Base-by-base conservation (phyloP, 2,329 filamentous ascomycete species). In the Ceratocystis papillata region DNA sequence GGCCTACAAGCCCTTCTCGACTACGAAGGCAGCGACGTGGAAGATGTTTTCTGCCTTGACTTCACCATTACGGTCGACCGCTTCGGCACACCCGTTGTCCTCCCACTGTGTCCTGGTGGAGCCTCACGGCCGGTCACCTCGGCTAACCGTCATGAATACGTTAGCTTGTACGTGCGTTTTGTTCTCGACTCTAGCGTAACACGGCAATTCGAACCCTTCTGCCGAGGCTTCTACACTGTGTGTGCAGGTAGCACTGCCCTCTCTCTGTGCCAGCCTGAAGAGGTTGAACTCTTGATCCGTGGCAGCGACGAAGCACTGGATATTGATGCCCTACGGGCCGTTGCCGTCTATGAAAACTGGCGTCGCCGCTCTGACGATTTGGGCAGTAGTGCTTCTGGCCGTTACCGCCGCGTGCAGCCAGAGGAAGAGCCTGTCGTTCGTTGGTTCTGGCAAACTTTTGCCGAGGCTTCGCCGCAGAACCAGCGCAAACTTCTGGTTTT, bases 371-470 rank as follows among this genome's bases (percentile, higher is more conserved):
- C 44, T 7, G 62, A 64, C 2, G 30, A 41, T 5, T 20, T 25
- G 2, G 2, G 78, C 71, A 28, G 76, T 75, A 46, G 76, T 75
- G 46, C 80, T 81, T 50, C 80, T 83, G 3, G 79, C 79, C 7
- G 81, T 25, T 45, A 46, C 20, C 50, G 37, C 25, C 55, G 20
- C 25, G 53, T 20, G 22, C 48, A 50, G 46, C 65, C 65, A 28
- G 62, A 84, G 8, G 76, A 75, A 0, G 87, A 92, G 65, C 83
- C 85, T 0, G 86, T 88, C 5, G 79, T 96, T 20, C 76, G 77
- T 50, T 96, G 91, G 91, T 96, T 96, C 77, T 96, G 92, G 92
- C 82, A 90, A 64, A 83, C 87, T 17, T 94, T 96, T 70, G 79
- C 84, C 69, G 78, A 79, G 44, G 86, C 89, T 0, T 76, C 79